Evolutionary conservation across 805 yeast genomes (phyloP), one percentile per base, ranked within the genome.

Genomic region (Zygoascus bituminiphila): DNA sequence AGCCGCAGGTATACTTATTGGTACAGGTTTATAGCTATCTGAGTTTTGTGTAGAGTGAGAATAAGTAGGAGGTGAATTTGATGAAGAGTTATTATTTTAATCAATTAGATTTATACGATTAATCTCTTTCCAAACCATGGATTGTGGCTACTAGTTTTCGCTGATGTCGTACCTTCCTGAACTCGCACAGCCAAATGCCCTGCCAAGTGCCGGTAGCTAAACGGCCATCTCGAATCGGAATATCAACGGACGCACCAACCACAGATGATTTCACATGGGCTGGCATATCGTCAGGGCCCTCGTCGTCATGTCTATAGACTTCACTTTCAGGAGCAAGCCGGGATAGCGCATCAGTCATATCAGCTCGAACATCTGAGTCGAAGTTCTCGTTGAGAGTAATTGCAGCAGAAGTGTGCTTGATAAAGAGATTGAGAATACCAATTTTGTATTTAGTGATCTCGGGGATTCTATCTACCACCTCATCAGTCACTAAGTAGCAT

Each of bases 191-290:
- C 72, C 84, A 85, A 38, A 86, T 74, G 0, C 93, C 94, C 61
- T 85, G 94, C 94, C 94, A 86, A 0, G 93, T 85, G 1, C 94
- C 94, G 0, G 81, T 72, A 1, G 81, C 82, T 48, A 85, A 66
- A 29, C 70, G 62, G 1, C 94, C 94, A 57, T 84, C 76, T 20
- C 72, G 61, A 44, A 85, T 84, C 1, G 94, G 94, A 39, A 85
- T 77, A 2, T 77, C 70, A 23, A 85, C 66, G 2, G 78, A 71
- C 6, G 78, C 82, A 17, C 94, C 93, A 8, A 82, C 73, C 43
- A 77, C 45, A 1, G 61, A 50, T 17, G 84, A 72, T 60, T 84
- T 81, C 45, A 81, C 79, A 62, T 85, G 94, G 0, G 89, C 84
- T 1, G 91, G 86, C 88, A 84, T 82, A 61, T 85, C 94, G 61